A percentile compares a stretch with the other conserved stretches of the same genome.
These are phyloP conservation scores for Melastoma malabathricum DNA, from an alignment of 345 rosid genomes.

Conservation along the genomic window DNA sequence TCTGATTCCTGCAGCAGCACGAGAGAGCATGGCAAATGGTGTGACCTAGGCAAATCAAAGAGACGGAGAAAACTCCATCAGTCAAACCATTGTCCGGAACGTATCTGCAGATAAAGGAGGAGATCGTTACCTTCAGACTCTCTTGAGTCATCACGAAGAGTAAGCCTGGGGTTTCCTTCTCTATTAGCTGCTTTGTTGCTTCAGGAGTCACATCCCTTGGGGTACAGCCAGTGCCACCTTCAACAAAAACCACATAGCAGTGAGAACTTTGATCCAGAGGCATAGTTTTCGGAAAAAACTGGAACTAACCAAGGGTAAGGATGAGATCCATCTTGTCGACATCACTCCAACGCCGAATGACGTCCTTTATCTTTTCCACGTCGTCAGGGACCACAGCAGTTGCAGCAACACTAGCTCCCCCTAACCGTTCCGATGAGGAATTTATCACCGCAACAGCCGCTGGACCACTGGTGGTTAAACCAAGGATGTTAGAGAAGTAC, in stretches of 20 bases:
- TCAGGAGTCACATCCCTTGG: slow-evolving; percentile 97
- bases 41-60: slow-evolving; percentile 53
- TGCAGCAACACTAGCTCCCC: slow-evolving; percentile 67
- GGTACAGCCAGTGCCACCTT: slow-evolving; percentile 92
- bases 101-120: background rate
- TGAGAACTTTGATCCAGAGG: background rate
- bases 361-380: slow-evolving; percentile 49
- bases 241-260: slow-evolving; percentile 8
- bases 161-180: slow-evolving; percentile 88
- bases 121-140: slow-evolving; percentile 61
- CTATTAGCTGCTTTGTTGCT: slow-evolving; percentile 74
- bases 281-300: background rate
- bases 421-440: slow-evolving; percentile 72
- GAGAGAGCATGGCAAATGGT: slow-evolving; percentile 91
- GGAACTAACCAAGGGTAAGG: slow-evolving; percentile 63
- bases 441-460: slow-evolving; percentile 62
- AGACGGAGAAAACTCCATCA: slow-evolving; percentile 1
- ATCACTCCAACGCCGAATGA: slow-evolving; percentile 70
- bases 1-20: slow-evolving; percentile 88
- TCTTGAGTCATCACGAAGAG: slow-evolving; percentile 88
- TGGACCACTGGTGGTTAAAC: slow-evolving; percentile 55
- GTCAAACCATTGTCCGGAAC: background rate
- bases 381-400: slow-evolving; percentile 82
- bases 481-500: background rate
- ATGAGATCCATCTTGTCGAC: slow-evolving; percentile 64